phyloP scores from a whole-genome alignment of 306 rosid genomes.

The Prinsepia uniflora region DNA sequence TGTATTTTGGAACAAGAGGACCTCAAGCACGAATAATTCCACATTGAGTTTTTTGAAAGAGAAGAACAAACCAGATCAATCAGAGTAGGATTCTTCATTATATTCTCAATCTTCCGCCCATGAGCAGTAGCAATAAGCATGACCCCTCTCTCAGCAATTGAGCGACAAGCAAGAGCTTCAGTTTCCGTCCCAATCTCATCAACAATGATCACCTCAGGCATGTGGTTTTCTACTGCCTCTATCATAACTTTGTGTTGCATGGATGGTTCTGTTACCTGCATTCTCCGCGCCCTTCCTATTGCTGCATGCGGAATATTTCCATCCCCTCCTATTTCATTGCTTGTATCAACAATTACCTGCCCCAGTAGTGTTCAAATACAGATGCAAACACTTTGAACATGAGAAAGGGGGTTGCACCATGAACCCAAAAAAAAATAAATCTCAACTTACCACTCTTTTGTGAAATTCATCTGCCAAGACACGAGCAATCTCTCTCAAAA shows the following conservation, averaged over 20 bases:
- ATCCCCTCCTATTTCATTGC: conserved; percentile 73
- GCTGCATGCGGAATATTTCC: conserved; percentile 73
- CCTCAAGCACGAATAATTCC: not conserved
- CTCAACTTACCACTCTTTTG: conserved; percentile 59
- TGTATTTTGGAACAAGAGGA: conserved; percentile 20
- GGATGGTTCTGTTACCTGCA: conserved; percentile 65
- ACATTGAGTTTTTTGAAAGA: conserved; percentile 19
- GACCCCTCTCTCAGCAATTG: conserved; percentile 63
- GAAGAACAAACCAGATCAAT: conserved; percentile 57
- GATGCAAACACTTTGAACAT: not conserved
- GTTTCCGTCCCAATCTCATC: conserved; percentile 73
- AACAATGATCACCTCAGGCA: conserved; percentile 71
- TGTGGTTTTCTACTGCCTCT: conserved; percentile 78
- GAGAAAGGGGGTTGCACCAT: not conserved
- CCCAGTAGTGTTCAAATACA: conserved; percentile 23
- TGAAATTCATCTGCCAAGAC: conserved; percentile 56
- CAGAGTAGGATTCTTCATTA: conserved; percentile 56
- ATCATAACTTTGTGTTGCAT: conserved; percentile 68
- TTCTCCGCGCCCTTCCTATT: conserved; percentile 64
- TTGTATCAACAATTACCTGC: conserved; percentile 66
- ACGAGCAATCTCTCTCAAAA: conserved; percentile 64
- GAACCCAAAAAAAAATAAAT: conserved; percentile 22
- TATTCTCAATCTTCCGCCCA: conserved; percentile 53
- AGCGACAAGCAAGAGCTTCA: conserved; percentile 69
- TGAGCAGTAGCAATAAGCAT: conserved; percentile 79